These are phyloP conservation scores for Penicillium desertorum DNA, from an alignment of 495 filamentous ascomycete species.

Conservation along the genomic window DNA sequence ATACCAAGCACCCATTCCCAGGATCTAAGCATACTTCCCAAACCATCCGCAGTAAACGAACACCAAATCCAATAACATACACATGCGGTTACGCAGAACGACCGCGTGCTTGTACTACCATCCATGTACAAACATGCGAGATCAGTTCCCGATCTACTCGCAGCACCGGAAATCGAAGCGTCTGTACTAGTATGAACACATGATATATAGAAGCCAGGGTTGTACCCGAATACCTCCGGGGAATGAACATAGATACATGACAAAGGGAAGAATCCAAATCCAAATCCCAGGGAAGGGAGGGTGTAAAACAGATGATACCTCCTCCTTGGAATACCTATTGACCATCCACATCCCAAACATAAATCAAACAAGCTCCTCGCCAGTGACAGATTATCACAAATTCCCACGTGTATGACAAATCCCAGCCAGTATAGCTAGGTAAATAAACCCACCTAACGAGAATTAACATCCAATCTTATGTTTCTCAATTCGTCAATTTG, in stretches of 20 bases:
- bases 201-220: neutral
- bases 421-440: neutral
- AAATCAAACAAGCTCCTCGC: too few species aligned
- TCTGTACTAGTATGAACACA: neutral
- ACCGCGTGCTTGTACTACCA: neutral
- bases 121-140: conserved; percentile 1
- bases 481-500: neutral
- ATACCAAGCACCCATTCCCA: neutral
- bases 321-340: too few species aligned
- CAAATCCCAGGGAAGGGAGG: neutral
- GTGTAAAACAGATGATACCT: neutral
- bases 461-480: neutral
- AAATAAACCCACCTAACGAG: neutral
- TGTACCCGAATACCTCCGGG: neutral
- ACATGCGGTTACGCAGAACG: neutral
- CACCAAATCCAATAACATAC: neutral
- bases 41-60: neutral
- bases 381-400: too few species aligned
- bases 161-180: neutral
- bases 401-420: neutral
- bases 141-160: conserved; percentile 7
- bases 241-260: neutral
- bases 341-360: too few species aligned
- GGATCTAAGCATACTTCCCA: neutral
- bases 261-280: neutral